Conservation (phyloP, 345 rosid genomes). For the Limnanthes douglasii region DNA sequence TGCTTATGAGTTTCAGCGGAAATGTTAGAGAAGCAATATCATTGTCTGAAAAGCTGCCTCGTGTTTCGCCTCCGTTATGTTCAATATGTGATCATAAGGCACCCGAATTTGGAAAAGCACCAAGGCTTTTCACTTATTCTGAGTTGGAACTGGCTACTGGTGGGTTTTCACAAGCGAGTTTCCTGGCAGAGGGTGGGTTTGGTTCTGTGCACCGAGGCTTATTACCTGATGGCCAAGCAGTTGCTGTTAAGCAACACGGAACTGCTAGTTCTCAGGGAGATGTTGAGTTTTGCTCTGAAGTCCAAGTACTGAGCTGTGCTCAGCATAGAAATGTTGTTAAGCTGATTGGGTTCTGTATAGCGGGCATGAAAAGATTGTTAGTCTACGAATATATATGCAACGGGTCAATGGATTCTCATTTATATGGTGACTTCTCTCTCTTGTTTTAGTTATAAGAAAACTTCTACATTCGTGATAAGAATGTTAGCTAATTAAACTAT, state of each 20-base stretch:
- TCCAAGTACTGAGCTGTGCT: slow-evolving; percentile 51
- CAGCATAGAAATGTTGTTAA: slow-evolving; percentile 55
- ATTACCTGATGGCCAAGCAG: slow-evolving; percentile 33
- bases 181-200: slow-evolving; percentile 44
- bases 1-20: slow-evolving; percentile 43
- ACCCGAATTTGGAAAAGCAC: slow-evolving; percentile 32
- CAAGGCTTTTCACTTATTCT: slow-evolving; percentile 25
- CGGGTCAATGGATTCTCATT: slow-evolving; percentile 47
- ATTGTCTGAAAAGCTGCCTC: slow-evolving; percentile 39
- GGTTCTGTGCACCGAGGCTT: slow-evolving; percentile 41
- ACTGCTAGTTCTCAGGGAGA: slow-evolving; percentile 33
- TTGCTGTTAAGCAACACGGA: slow-evolving; percentile 49
- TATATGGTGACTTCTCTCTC: slow-evolving; percentile 52
- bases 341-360: slow-evolving; percentile 51
- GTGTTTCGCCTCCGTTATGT: slow-evolving; percentile 41
- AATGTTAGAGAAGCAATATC: slow-evolving; percentile 66
- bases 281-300: slow-evolving; percentile 50
- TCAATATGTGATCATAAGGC: slow-evolving; percentile 40
- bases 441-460: no score
- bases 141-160: slow-evolving; percentile 37
- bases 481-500: neutral
- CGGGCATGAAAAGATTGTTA: slow-evolving; percentile 34
- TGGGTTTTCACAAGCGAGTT: slow-evolving; percentile 26
- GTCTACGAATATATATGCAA: slow-evolving; percentile 55
- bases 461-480: neutral